These are phyloP conservation scores for Naegleria gruberi DNA, from an alignment of 208 protist genomes.

Conservation along the genomic window DNA sequence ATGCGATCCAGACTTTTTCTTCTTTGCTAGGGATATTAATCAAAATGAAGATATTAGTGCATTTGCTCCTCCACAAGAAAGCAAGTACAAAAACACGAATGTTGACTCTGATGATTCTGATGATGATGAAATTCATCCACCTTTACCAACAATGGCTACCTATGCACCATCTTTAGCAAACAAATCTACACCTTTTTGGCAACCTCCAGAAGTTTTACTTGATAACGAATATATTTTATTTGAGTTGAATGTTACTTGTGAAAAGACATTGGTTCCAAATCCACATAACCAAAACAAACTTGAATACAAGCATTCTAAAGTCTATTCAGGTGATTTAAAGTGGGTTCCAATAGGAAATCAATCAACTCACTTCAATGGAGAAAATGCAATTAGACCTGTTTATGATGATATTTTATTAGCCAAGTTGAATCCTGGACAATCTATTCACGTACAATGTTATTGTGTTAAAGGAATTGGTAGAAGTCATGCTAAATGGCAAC, in stretches of 20 bases:
- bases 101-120: background rate
- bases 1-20: constrained; percentile 80
- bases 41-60: background rate
- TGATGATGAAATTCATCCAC: background rate
- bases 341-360: constrained; percentile 78
- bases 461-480: constrained; percentile 90
- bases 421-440: constrained; percentile 86
- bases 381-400: constrained; percentile 68
- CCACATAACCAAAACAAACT: constrained; percentile 39
- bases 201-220: background rate
- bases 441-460: constrained; percentile 77
- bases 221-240: constrained; percentile 13
- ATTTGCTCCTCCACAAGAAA: background rate
- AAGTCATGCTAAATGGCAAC: constrained; percentile 95
- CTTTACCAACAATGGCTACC: background rate
- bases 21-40: constrained; percentile 55
- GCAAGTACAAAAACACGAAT: background rate
- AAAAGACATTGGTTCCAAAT: background rate
- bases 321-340: constrained; percentile 74
- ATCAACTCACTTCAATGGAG: constrained; percentile 33
- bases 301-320: constrained; percentile 56
- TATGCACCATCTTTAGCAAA: background rate
- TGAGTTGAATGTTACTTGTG: background rate
- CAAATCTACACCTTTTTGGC: background rate
- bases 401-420: constrained; percentile 93